Conservation (phyloP, 495 filamentous ascomycete genomes). For the Haplographium delicatum region DNA sequence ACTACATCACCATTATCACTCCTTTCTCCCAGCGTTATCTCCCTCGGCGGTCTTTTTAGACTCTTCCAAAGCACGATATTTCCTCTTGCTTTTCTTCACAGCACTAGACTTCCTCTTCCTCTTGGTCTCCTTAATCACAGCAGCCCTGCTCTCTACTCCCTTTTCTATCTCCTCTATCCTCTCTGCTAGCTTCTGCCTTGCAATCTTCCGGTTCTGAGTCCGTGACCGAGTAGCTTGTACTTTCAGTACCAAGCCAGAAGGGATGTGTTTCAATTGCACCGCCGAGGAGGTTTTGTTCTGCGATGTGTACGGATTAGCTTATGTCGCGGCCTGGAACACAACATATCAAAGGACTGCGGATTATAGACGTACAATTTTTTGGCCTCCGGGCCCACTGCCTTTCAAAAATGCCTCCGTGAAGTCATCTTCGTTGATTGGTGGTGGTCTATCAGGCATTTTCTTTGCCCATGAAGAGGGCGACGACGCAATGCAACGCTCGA, state of each 20-base stretch:
- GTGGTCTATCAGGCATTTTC: slow-evolving; percentile 56
- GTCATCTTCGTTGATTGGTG: slow-evolving; percentile 65
- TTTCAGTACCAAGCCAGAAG: slow-evolving; percentile 87
- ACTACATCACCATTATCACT: no score
- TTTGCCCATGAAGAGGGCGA: slow-evolving; percentile 34
- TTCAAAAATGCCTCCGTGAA: slow-evolving; percentile 82
- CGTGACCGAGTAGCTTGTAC: slow-evolving; percentile 85
- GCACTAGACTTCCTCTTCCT: slow-evolving; percentile 43
- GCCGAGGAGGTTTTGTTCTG: slow-evolving; percentile 97
- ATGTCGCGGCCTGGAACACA: no score
- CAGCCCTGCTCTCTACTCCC: slow-evolving; percentile 39
- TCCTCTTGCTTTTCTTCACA: slow-evolving; percentile 43
- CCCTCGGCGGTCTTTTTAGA: slow-evolving; percentile 25
- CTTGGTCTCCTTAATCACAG: slow-evolving; percentile 36
- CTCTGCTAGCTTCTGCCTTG: slow-evolving; percentile 70
- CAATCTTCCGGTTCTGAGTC: slow-evolving; percentile 83
- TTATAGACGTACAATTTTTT: slow-evolving; percentile 85
- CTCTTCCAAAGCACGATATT: slow-evolving; percentile 44
- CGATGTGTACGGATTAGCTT: neutral
- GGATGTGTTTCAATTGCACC: slow-evolving; percentile 86
- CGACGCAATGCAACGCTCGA: slow-evolving; percentile 9
- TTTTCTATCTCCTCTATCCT: slow-evolving; percentile 62
- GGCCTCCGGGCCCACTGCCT: slow-evolving; percentile 88
- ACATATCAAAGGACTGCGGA: no score
- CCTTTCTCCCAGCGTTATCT: neutral